Evolutionary conservation across 257 asterid species (phyloP).

Genomic region (Buddleja alternifolia): DNA sequence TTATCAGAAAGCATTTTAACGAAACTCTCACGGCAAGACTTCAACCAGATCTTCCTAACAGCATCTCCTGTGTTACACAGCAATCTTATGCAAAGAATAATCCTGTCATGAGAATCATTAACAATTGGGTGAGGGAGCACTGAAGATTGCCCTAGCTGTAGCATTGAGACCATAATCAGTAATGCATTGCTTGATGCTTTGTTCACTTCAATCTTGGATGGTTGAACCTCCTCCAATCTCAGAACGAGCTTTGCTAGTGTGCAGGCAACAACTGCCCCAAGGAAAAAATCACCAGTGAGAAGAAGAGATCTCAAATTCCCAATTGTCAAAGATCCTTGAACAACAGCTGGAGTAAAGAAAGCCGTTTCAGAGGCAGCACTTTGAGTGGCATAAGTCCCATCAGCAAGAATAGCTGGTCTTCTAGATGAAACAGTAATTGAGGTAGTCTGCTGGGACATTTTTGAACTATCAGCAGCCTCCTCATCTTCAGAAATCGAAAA

Average conservation of each 20-base stretch:
- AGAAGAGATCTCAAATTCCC: conserved; percentile 95
- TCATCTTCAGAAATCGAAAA: conserved; percentile 84
- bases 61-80: conserved; percentile 70
- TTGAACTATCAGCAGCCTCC: conserved; percentile 69
- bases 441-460: conserved; percentile 76
- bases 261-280: conserved; percentile 92
- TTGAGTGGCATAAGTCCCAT: conserved; percentile 99
- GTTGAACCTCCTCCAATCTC: conserved; percentile 94
- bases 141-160: conserved; percentile 94
- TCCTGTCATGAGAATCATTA: conserved; percentile 88
- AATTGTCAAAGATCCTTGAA: conserved; percentile 70
- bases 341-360: conserved; percentile 78
- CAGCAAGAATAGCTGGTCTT: conserved; percentile 98
- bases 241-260: conserved; percentile 83
- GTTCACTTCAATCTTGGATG: conserved; percentile 84
- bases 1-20: conserved; percentile 95
- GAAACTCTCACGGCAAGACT: conserved; percentile 94
- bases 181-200: conserved; percentile 67
- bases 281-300: conserved; percentile 95
- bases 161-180: conserved; percentile 81
- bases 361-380: conserved; percentile 99
- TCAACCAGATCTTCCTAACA: conserved; percentile 82
- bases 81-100: conserved; percentile 82
- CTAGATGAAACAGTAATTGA: conserved; percentile 87
- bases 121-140: conserved; percentile 97